phyloP scores from a whole-genome alignment of 306 rosid species.

The Prunus mume region DNA sequence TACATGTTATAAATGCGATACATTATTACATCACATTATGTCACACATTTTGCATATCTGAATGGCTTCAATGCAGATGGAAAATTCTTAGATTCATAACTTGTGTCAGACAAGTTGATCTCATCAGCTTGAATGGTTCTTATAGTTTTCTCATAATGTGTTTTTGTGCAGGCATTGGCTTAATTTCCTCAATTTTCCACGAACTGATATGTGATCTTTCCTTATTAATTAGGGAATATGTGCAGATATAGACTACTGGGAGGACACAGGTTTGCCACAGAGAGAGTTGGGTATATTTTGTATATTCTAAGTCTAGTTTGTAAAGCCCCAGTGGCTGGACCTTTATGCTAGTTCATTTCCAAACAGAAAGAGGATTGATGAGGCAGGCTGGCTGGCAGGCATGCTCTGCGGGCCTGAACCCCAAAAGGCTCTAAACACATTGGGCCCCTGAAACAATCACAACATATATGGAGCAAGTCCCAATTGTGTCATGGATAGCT shows the following conservation, averaged over 20 bases:
- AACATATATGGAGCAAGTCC: too few relatives aligned
- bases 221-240: background rate
- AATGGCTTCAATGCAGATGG: too few relatives aligned
- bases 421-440: background rate
- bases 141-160: background rate
- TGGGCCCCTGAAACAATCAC: background rate
- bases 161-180: background rate
- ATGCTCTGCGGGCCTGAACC: background rate
- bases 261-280: background rate
- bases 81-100: too few relatives aligned
- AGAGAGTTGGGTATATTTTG: too few relatives aligned
- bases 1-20: too few relatives aligned
- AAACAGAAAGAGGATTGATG: background rate
- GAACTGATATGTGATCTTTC: background rate
- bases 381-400: background rate
- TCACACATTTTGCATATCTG: too few relatives aligned
- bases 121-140: background rate
- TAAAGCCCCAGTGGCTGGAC: background rate
- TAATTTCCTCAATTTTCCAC: background rate
- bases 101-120: too few relatives aligned
- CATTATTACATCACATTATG: too few relatives aligned
- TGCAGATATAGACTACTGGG: background rate
- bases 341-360: background rate
- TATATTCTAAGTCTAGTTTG: too few relatives aligned
- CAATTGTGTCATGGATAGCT: too few relatives aligned